A percentile compares a stretch with the other conserved stretches of the same genome.
phyloP scores from a whole-genome alignment of 768 basidiomycete species.

The Psilocybe subaeruginosa region DNA sequence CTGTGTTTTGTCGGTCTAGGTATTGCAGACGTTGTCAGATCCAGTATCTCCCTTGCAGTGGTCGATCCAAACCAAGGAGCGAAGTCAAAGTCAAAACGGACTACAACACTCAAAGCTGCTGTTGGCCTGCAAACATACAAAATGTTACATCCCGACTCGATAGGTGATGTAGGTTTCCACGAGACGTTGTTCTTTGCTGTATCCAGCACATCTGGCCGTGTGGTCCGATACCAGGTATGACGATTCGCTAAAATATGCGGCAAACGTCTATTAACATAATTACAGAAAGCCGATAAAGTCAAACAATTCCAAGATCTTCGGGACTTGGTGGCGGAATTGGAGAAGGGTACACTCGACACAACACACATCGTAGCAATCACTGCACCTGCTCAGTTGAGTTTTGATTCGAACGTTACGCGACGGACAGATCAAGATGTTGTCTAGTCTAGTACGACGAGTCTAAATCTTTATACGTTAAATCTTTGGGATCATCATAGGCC shows the following conservation, averaged over 20 bases:
- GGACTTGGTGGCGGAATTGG: slow-evolving; percentile 30
- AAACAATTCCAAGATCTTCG: slow-evolving; percentile 40
- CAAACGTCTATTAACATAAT: background rate
- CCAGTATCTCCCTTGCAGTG: background rate
- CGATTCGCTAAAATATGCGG: background rate
- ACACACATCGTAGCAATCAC: background rate
- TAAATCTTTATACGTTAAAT: background rate
- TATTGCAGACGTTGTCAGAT: slow-evolving; percentile 49
- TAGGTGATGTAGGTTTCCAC: background rate
- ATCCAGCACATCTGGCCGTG: slow-evolving; percentile 77
- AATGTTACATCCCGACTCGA: slow-evolving; percentile 33
- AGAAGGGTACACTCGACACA: slow-evolving; percentile 11
- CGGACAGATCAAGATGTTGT: background rate
- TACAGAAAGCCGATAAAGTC: slow-evolving; percentile 48
- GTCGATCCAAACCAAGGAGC: background rate
- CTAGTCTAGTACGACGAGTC: background rate
- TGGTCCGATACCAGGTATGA: slow-evolving; percentile 71
- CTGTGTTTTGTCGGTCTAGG: slow-evolving; percentile 81
- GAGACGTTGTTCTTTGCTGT: slow-evolving; percentile 79
- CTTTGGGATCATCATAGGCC: slow-evolving; percentile 2
- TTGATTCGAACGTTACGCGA: background rate
- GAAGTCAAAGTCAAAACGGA: background rate
- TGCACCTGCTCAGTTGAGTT: background rate
- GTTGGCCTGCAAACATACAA: slow-evolving; percentile 57
- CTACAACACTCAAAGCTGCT: slow-evolving; percentile 8